These are phyloP conservation scores for Sporodiniella umbellata DNA, from an alignment of 371 early-diverging fungal species.

Conservation along the genomic window DNA sequence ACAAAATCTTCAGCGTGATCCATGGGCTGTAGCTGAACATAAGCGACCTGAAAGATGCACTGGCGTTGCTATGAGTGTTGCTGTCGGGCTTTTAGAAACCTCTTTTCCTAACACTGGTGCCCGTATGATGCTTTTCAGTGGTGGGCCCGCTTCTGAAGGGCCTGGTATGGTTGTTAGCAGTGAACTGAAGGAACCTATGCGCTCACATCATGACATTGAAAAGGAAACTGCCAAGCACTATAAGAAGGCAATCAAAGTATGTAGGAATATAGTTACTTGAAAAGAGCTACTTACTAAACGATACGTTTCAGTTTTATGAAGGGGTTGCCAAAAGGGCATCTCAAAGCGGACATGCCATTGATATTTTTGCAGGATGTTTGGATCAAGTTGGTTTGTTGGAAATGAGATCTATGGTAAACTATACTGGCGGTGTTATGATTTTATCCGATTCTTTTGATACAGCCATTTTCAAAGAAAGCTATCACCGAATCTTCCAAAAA, in stretches of 20 bases:
- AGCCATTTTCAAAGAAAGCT: slow-evolving; percentile 95
- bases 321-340: slow-evolving; percentile 86
- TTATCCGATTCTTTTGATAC: slow-evolving; percentile 97
- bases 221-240: slow-evolving; percentile 92
- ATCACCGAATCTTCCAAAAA: slow-evolving; percentile 89
- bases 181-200: slow-evolving; percentile 92
- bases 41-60: slow-evolving; percentile 97
- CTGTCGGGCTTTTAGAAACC: slow-evolving; percentile 91
- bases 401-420: slow-evolving; percentile 92
- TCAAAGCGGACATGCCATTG: slow-evolving; percentile 49
- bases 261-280: neutral
- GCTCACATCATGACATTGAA: slow-evolving; percentile 97
- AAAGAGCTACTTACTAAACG: no score
- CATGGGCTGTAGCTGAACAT: slow-evolving; percentile 97
- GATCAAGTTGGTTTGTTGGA: slow-evolving; percentile 83
- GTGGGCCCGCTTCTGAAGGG: slow-evolving; percentile 98
- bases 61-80: slow-evolving; percentile 97
- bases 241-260: slow-evolving; percentile 86
- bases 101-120: slow-evolving; percentile 94
- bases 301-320: slow-evolving; percentile 85
- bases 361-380: slow-evolving; percentile 52
- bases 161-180: slow-evolving; percentile 96
- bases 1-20: slow-evolving; percentile 96
- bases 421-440: slow-evolving; percentile 95
- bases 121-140: slow-evolving; percentile 95